Evolutionary conservation across 257 asterid species (phyloP).

Genomic region (Echium plantagineum): DNA sequence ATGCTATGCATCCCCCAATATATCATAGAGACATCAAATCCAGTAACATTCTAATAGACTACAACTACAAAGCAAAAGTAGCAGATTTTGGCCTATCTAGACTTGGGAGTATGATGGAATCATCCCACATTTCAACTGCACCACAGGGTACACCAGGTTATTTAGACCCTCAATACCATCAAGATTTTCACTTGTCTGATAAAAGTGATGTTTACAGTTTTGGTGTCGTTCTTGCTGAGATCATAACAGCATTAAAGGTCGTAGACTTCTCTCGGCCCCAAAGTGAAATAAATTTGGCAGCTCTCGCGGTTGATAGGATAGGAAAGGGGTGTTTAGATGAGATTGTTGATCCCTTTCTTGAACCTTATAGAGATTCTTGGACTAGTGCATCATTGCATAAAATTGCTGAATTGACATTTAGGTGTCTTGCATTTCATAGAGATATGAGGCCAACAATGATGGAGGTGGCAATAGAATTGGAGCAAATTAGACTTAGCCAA

Average conservation of each 20-base stretch:
- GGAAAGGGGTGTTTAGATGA: constrained; percentile 49
- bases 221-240: constrained; percentile 65
- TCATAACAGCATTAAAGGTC: constrained; percentile 42
- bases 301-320: constrained; percentile 51
- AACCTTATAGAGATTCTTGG: constrained; percentile 20
- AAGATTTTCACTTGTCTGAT: constrained; percentile 57
- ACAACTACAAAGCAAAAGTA: constrained; percentile 45
- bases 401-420: constrained; percentile 59
- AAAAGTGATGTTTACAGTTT: constrained; percentile 72
- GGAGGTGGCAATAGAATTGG: constrained; percentile 62
- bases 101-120: constrained; percentile 36
- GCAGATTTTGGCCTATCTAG: constrained; percentile 80
- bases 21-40: constrained; percentile 72
- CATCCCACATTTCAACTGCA: constrained; percentile 59
- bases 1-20: constrained; percentile 59
- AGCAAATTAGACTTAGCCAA: constrained; percentile 40
- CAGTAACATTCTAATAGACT: constrained; percentile 60
- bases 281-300: constrained; percentile 43
- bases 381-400: constrained; percentile 27
- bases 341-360: constrained; percentile 42
- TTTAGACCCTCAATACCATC: constrained; percentile 70
- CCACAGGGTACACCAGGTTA: constrained; percentile 82
- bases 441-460: constrained; percentile 73
- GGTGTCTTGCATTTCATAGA: constrained; percentile 59
- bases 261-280: constrained; percentile 51